Percentiles rank a stretch among this genome's conserved stretches.
Conservation (phyloP, 306 rosid genomes). For the Cyclanthera cordifolia region DNA sequence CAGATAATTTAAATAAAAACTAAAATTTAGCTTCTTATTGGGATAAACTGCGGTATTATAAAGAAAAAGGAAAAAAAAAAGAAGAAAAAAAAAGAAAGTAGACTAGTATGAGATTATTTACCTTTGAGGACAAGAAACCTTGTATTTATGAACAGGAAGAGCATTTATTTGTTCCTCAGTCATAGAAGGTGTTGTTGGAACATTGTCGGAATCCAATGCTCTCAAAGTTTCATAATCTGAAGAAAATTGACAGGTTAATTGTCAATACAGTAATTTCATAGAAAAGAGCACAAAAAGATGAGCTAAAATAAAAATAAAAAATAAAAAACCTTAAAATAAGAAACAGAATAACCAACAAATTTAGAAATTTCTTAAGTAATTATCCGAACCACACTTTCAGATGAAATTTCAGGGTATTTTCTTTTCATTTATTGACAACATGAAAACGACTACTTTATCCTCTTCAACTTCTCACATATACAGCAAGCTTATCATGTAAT, state of each 20-base stretch:
- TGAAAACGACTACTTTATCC: background rate
- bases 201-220: constrained; percentile 74
- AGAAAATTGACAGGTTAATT: background rate
- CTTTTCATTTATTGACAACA: background rate
- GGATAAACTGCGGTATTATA: too few species aligned
- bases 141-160: constrained; percentile 80
- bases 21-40: too few species aligned
- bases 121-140: constrained; percentile 55
- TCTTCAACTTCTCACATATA: background rate
- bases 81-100: too few species aligned
- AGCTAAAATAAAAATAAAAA: background rate
- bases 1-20: constrained; percentile 18
- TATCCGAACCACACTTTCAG: background rate
- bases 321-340: background rate
- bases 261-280: background rate
- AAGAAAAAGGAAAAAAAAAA: too few species aligned
- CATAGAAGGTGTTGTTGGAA: constrained; percentile 66
- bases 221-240: constrained; percentile 79
- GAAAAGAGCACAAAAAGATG: background rate
- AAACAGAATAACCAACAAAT: background rate
- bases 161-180: constrained; percentile 80
- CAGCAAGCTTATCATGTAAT: background rate
- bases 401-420: background rate
- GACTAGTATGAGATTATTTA: constrained; percentile 14
- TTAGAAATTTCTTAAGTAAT: background rate